phyloP scores from a whole-genome alignment of 2,329 filamentous ascomycete species.

The Myriosclerotinia scirpicola region DNA sequence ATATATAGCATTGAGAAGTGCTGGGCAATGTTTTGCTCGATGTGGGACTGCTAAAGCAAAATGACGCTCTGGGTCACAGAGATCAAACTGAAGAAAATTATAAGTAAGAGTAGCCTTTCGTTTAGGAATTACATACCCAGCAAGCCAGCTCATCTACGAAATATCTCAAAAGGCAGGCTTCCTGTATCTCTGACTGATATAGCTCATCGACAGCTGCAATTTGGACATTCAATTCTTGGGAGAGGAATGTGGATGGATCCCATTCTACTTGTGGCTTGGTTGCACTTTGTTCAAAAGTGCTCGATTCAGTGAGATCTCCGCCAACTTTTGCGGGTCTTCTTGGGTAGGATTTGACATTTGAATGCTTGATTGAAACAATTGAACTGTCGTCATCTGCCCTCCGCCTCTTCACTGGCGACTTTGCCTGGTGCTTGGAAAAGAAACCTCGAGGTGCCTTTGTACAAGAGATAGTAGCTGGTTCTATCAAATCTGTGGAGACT shows the following conservation, averaged over 20 bases:
- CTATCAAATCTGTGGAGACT: background rate
- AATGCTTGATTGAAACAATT: constrained; percentile 7
- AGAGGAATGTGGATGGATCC: background rate
- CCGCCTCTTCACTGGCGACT: constrained; percentile 22
- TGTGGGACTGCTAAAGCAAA: constrained; percentile 46
- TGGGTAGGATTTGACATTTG: constrained; percentile 12
- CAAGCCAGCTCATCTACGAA: constrained; percentile 35
- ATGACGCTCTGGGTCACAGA: constrained; percentile 45
- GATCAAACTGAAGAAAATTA: constrained; percentile 41
- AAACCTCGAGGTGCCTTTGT: background rate
- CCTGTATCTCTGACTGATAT: constrained; percentile 26
- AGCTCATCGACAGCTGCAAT: constrained; percentile 4
- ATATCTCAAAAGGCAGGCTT: constrained; percentile 35
- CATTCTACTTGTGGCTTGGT: background rate
- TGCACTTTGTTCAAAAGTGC: background rate
- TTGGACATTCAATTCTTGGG: background rate
- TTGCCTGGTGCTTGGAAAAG: constrained; percentile 1
- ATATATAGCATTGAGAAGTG: constrained; percentile 40
- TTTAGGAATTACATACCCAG: constrained; percentile 29
- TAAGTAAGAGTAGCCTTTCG: background rate
- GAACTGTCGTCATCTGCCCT: constrained; percentile 22
- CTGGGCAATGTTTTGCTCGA: constrained; percentile 44
- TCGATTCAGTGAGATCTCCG: background rate
- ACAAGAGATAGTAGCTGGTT: background rate
- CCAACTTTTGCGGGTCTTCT: constrained; percentile 15